Base-by-base conservation (phyloP, 176 grass and related monocot genomes). In the Juncus effusus region DNA sequence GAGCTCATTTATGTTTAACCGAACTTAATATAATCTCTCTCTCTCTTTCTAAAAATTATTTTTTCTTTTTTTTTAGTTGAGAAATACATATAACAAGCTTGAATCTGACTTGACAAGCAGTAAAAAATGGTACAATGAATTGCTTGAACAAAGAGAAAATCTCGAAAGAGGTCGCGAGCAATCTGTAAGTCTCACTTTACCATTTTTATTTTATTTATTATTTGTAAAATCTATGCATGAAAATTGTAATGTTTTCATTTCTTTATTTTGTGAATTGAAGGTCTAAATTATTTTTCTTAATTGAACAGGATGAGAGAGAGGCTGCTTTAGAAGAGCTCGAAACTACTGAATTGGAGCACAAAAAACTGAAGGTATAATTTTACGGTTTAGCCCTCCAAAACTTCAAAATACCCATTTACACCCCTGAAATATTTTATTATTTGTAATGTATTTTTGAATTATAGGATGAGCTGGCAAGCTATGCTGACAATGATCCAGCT, bases 51-150 rank as follows among this genome's bases (percentile, higher is more conserved):
- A 52, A 83, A 61, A 11, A 12, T 10, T 74, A 49, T 38, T 69
- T 0, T 35, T 11, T 80, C 63, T 39, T 59, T 86, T 15, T 53
- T 77, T 79, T 6, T 56, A 91, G 87, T 66, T 91, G 70, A 85
- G 82, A 68, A 96, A 76, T 81, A 86, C 87, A 60, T 62, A 54
- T 52, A 81, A 41, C 42, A 96, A 96, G 54, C 79, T 96, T 15
- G 79, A 96, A 38, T 81, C 84, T 74, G 92, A 96, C 69, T 70
- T 96, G 56, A 80, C 77, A 77, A 96, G 64, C 74, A 73, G 76
- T 77, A 88, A 67, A 79, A 88, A 79, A 16, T 73, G 59, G 45
- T 86, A 69, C 13, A 40, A 51, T 57, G 92, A 96, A 67, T 82
- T 96, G 71, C 13, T 78, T 78, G 92, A 88, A 72, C 87, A 91